Base-by-base conservation (phyloP, 768 basidiomycete species). In the Asterophora parasitica region DNA sequence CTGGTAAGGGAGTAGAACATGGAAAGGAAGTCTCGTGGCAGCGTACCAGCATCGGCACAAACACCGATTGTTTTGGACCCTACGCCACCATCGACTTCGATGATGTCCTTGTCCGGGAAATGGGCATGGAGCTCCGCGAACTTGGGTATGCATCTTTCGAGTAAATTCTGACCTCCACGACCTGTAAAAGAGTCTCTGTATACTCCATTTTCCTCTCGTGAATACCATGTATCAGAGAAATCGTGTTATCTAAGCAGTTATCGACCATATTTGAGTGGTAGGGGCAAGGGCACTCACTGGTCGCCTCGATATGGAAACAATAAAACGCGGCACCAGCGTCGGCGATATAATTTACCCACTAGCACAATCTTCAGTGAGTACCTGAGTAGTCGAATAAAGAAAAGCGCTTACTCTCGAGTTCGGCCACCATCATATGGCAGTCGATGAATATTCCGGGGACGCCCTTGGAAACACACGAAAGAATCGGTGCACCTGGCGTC, bases 351-450 rank as follows among this genome's bases (percentile, higher is more conserved):
- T 92, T 73, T 20, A 99, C 91, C 96, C 96, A 98, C 92, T 98
- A 57, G 12, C 17, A 32, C 4, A 28, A 12, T 23, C 17, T n/a
- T 31, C 26, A 42, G n/a, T n/a, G n/a, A n/a, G n/a, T n/a, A n/a
- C n/a, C n/a, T n/a, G n/a, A n/a, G n/a, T n/a, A n/a, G n/a, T n/a
- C n/a, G n/a, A n/a, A n/a, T n/a, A n/a, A n/a, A n/a, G n/a, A n/a
- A n/a, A n/a, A n/a, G n/a, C n/a, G n/a, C n/a, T 41, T 56, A 91
- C 94, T 85, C 61, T 88, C 90, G 8, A 96, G 96, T 41, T 97
- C 73, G 0, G 92, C 66, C 15, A 99, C 96, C 96, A 99, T 99
- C 96, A 98, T 98, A 69, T 99, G 96, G 67, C 94, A 97, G 68
- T 99, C 96, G 94, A 99, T 98, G 73, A 93, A 98, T 58, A 97